Percentiles rank a stretch among this genome's conserved stretches.
phyloP scores from a whole-genome alignment of 768 basidiomycete species.

The Phaffia tasmanica region DNA sequence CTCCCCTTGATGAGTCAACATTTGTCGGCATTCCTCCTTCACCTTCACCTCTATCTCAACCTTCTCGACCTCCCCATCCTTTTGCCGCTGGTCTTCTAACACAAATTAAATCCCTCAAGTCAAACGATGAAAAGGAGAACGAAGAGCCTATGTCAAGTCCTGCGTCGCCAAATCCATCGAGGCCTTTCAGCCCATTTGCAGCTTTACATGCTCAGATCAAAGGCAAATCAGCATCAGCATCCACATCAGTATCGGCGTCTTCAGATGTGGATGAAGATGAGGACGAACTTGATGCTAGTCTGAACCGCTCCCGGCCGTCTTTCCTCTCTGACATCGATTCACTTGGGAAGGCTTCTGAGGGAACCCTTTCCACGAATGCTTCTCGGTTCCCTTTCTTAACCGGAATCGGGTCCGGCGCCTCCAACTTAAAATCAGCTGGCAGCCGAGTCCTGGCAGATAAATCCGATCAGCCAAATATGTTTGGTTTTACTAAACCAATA shows the following conservation, averaged over 20 bases:
- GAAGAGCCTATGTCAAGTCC: background rate
- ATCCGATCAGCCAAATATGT: background rate
- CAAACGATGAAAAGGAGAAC: background rate
- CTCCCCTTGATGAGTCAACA: background rate
- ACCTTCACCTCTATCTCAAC: background rate
- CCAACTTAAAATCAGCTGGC: conserved; percentile 17
- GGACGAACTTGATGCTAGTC: background rate
- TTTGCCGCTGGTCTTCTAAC: conserved; percentile 5
- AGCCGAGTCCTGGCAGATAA: background rate
- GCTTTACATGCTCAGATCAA: conserved; percentile 10
- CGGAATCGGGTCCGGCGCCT: conserved; percentile 13
- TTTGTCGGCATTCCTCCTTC: background rate
- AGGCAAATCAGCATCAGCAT: background rate
- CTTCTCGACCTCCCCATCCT: conserved; percentile 6
- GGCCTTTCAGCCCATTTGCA: conserved; percentile 14
- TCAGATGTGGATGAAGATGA: background rate
- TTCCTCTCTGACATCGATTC: conserved; percentile 17
- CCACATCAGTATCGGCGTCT: background rate
- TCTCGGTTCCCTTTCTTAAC: conserved; percentile 42
- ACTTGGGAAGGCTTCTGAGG: conserved; percentile 1
- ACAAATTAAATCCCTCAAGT: conserved; percentile 3
- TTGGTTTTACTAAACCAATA: background rate
- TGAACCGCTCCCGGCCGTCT: conserved; percentile 1
- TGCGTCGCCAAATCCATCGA: background rate
- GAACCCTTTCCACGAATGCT: conserved; percentile 35